These are phyloP conservation scores for Blattamonas nauphoetae DNA, from an alignment of 78 protist species.

Conservation along the genomic window DNA sequence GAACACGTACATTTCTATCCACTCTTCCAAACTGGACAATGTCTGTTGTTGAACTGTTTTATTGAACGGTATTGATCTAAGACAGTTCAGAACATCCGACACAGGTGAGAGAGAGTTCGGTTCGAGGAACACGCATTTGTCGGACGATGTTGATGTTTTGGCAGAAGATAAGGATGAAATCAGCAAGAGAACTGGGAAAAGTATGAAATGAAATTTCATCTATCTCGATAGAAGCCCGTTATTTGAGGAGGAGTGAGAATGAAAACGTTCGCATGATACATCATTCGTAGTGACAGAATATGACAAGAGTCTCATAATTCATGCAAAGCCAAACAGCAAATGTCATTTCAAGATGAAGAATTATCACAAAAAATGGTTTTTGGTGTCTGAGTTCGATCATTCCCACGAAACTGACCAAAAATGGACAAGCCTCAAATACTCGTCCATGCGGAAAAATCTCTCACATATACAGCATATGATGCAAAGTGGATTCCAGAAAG, in stretches of 20 bases:
- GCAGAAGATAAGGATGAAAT: too few relatives aligned
- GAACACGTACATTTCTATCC: background rate
- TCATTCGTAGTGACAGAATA: too few relatives aligned
- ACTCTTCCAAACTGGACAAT: background rate
- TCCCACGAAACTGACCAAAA: background rate
- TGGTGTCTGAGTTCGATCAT: background rate
- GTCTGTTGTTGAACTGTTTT: background rate
- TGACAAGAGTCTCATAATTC: too few relatives aligned
- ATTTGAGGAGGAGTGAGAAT: too few relatives aligned
- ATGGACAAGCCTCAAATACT: conserved; percentile 41
- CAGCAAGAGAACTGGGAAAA: too few relatives aligned
- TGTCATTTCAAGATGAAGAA: background rate
- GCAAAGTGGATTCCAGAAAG: conserved; percentile 1
- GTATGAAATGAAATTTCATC: too few relatives aligned
- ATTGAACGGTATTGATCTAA: background rate
- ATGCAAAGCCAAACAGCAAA: background rate
- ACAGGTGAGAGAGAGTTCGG: too few relatives aligned
- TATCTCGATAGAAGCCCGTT: too few relatives aligned
- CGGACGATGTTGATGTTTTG: too few relatives aligned
- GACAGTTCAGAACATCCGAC: too few relatives aligned
- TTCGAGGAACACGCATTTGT: too few relatives aligned
- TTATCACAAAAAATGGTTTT: background rate
- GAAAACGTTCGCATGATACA: too few relatives aligned
- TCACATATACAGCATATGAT: conserved; percentile 36
- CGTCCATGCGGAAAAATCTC: conserved; percentile 37